A percentile compares a stretch with the other conserved stretches of the same genome.
Evolutionary conservation across 371 early-diverging fungal species (phyloP).

Genomic region (Circinella umbellata): DNA sequence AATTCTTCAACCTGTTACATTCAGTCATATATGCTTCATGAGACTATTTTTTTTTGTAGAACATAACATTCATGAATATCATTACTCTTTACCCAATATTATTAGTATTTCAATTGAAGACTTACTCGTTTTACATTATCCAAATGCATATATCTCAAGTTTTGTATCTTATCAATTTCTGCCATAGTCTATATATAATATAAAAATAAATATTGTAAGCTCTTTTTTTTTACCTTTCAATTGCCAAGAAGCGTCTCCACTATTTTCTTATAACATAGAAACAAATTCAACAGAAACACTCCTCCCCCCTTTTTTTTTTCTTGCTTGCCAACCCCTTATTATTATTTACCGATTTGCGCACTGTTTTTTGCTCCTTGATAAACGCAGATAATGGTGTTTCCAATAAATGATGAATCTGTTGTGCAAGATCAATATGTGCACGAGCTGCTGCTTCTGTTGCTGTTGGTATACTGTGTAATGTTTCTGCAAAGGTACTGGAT

Average conservation of each 20-base stretch:
- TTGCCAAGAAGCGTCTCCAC: too few relatives aligned
- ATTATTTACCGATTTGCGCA: constrained; percentile 26
- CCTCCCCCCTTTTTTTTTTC: background rate
- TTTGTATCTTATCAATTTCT: constrained; percentile 20
- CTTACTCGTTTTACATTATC: constrained; percentile 29
- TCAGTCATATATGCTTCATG: constrained; percentile 16
- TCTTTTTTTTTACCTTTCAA: background rate
- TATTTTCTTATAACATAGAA: too few relatives aligned
- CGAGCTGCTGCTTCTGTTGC: constrained; percentile 33
- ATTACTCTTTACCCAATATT: too few relatives aligned
- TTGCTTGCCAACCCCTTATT: background rate
- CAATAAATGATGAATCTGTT: constrained; percentile 32
- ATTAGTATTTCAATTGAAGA: background rate
- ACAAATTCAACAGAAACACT: background rate
- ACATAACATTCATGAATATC: too few relatives aligned
- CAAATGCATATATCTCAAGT: constrained; percentile 21
- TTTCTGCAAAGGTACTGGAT: constrained; percentile 26
- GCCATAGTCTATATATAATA: constrained; percentile 17
- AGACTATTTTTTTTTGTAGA: background rate
- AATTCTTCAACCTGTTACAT: constrained; percentile 11
- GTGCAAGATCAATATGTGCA: constrained; percentile 36
- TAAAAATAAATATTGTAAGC: background rate
- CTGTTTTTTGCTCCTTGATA: constrained; percentile 28
- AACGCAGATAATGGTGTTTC: constrained; percentile 28
- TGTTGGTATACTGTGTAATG: constrained; percentile 25